Base-by-base conservation (phyloP, 768 basidiomycete species). In the Auricularia heimuer region DNA sequence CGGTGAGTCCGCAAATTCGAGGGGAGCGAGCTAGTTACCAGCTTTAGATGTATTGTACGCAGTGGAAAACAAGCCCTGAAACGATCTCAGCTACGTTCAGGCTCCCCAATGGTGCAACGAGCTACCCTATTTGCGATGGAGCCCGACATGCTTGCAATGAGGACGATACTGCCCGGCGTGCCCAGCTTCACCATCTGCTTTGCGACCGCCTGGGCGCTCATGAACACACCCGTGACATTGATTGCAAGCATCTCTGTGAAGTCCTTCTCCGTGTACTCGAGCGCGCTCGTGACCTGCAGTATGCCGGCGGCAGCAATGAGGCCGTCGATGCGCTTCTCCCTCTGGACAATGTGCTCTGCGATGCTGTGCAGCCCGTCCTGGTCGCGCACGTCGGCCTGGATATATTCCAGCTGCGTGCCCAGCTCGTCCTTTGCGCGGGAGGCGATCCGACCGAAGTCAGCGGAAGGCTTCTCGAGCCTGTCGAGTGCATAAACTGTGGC, bases 251-350 rank as follows among this genome's bases (percentile, higher is more conserved):
- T 88, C 70, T 87, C 82, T 70, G 80, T 77, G 71, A 90, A 91
- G 68, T 87, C 80, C 66, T 82, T 73, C 14, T 78, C 86, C 1
- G 86, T 82, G 71, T 89, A 89, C 58, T 84, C 81, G 73, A 90
- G 72, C 29, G 63, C 66, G 6, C 39, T 39, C 24, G 39, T 78
- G 0, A 76, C 70, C 69, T 81, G 83, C 71, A 89, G 71, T 62
- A 92, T 82, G 24, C 90, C 91, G 45, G 90, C 90, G n/a, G 90
- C 89, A 3, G 90, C 90, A 65, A 92, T 73, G 69, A 88, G 89
- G 18, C 87, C 79, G 71, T 93, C 89, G 77, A 92, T 81, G 68
- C 89, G 77, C 16, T 82, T 81, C 67, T 92, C 90, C 68, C 75
- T 78, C 65, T 88, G 80, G 0, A 84, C 88, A 58, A 92, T 85